Base-by-base conservation (phyloP, 2,329 filamentous ascomycete species). In the Aspergillus sp. region DNA sequence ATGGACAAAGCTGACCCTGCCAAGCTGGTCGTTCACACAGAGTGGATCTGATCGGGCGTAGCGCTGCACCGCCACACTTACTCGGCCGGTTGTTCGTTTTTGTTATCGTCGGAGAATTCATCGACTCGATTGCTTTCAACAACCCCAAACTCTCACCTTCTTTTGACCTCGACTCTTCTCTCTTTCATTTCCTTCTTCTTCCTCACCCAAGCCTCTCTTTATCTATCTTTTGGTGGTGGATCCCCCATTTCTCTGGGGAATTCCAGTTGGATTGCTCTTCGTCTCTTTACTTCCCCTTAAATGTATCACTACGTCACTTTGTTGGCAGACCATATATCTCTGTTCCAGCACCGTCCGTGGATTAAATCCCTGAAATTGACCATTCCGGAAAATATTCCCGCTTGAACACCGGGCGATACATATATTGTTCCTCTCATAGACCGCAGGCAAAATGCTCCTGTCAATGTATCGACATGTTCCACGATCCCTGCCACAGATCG, bases 401-500 rank as follows among this genome's bases (percentile, higher is more conserved):
- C n/a, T 7, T n/a, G 34, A 16, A 38, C 25, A 3, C 25, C 25
- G 25, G 34, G 34, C n/a, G 34, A 17, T n/a, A 17, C 5, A 36
- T 16, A 6, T 9, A 29, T 29, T 29, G 1, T 38, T 4, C n/a
- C 11, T 17, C 34, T 5, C 34, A 38, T 20, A 61, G 51, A 46
- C 67, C 20, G 19, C 14, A 42, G 21, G 4, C 40, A 42, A n/a
- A 10, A 42, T 42, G 40, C 17, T 42, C 17, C 40, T 64, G 59
- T 49, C 60, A 56, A 64, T 63, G 60, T 61, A 58, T 45, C 60
- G 64, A 49, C 44, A 56, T 57, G 53, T 66, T 52, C 56, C 53
- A 29, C 63, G 62, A 36, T 61, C 63, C 42, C 38, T 61, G 42
- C 19, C 52, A 38, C n/a, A 55, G 21, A 51, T 59, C 34, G 53